These are phyloP conservation scores for Cladosporium sp. DNA, from an alignment of 2,329 filamentous ascomycete genomes.

Conservation along the genomic window DNA sequence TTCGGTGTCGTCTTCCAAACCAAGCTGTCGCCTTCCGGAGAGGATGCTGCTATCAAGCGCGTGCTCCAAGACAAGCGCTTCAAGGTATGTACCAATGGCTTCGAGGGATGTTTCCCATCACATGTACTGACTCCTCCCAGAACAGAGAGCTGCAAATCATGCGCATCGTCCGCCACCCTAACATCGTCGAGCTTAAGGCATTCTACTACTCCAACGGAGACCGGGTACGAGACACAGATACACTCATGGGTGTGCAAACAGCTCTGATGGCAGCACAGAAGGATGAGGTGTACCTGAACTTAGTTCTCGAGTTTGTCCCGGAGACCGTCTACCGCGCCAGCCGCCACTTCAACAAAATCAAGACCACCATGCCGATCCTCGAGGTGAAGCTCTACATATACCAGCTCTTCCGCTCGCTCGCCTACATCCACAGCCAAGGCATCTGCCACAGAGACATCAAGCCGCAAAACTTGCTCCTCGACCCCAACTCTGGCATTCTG, in stretches of 20 bases:
- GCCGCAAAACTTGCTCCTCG: slow-evolving; percentile 93
- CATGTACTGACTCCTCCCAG: slow-evolving; percentile 51
- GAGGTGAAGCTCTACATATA: slow-evolving; percentile 99
- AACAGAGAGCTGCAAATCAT: slow-evolving; percentile 99
- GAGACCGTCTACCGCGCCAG: slow-evolving; percentile 98
- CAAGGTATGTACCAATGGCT: slow-evolving; percentile 65
- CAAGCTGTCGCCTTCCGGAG: slow-evolving; percentile 94
- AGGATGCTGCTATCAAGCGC: slow-evolving; percentile 98
- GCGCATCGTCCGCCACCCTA: slow-evolving; percentile 97
- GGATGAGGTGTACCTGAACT: slow-evolving; percentile 97
- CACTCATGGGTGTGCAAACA: slow-evolving; percentile 38
- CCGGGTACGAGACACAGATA: slow-evolving; percentile 61
- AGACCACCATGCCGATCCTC: slow-evolving; percentile 98
- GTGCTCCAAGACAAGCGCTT: slow-evolving; percentile 99
- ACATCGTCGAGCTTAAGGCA: slow-evolving; percentile 97
- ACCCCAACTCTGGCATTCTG: slow-evolving; percentile 85
- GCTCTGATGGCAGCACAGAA: slow-evolving; percentile 49
- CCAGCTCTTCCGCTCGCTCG: slow-evolving; percentile 95
- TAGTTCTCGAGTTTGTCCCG: slow-evolving; percentile 96
- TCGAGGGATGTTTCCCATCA: slow-evolving; percentile 16
- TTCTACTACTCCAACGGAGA: slow-evolving; percentile 99
- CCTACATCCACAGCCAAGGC: slow-evolving; percentile 98
- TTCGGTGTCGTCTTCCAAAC: slow-evolving; percentile 99
- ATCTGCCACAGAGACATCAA: slow-evolving; percentile 99
- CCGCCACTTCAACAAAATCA: slow-evolving; percentile 99